Conservation (phyloP, 768 basidiomycete species). For the Gyrodon lividus region DNA sequence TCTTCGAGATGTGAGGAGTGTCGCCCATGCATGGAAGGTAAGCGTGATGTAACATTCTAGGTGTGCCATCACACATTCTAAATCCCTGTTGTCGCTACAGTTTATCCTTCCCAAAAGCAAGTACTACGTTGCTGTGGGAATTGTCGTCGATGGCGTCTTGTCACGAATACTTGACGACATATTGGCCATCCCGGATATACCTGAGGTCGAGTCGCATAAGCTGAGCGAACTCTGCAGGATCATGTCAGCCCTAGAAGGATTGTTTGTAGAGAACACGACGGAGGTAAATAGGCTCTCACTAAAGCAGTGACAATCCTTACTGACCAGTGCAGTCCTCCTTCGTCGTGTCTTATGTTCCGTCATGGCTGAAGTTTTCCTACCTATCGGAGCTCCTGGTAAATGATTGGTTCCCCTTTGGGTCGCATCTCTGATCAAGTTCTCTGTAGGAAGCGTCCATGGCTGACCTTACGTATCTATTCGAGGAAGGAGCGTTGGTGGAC, state of each 20-base stretch:
- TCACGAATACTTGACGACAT: constrained; percentile 69
- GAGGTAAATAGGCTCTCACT: constrained; percentile 41
- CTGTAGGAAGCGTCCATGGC: constrained; percentile 85
- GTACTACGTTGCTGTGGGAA: constrained; percentile 71
- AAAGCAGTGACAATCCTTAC: neutral
- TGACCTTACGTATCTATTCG: constrained; percentile 90
- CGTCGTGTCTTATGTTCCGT: constrained; percentile 82
- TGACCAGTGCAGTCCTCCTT: constrained; percentile 54
- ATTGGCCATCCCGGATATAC: constrained; percentile 78
- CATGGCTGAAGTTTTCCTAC: constrained; percentile 95
- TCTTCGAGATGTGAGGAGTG: constrained; percentile 58
- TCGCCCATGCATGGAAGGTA: constrained; percentile 76
- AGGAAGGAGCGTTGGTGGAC: constrained; percentile 87
- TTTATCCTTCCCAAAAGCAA: constrained; percentile 65
- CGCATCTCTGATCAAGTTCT: constrained; percentile 1
- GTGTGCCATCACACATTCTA: neutral
- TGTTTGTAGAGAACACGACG: constrained; percentile 68
- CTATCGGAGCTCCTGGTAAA: constrained; percentile 86
- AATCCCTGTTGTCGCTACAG: constrained; percentile 36
- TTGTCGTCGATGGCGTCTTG: constrained; percentile 66
- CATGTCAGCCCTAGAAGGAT: constrained; percentile 72
- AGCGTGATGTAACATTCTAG: constrained; percentile 7
- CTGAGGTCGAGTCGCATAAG: constrained; percentile 81
- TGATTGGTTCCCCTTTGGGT: constrained; percentile 10
- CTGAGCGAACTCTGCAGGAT: constrained; percentile 82